Base-by-base conservation (phyloP, 495 filamentous ascomycete genomes). In the Xylaria curta region DNA sequence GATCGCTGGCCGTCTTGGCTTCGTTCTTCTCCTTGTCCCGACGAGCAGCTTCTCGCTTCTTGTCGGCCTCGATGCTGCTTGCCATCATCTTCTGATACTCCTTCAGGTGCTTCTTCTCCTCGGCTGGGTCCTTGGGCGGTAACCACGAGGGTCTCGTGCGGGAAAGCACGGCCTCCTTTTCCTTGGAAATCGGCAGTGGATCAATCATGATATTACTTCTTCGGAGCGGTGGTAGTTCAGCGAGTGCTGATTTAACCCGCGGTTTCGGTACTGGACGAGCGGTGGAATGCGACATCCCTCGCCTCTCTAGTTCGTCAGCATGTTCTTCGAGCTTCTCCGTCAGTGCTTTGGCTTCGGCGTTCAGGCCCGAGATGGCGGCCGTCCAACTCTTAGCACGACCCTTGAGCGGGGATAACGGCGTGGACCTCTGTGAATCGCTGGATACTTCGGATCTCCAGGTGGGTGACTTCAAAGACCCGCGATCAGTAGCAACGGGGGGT, bases 81-180 rank as follows among this genome's bases (percentile, higher is more conserved):
- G 89, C 89, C 93, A 97, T 97, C 93, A 99, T 98, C 76, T 86
- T 89, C 79, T 97, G 92, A 76, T 97, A 99, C 79, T 98, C 93
- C 76, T 88, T 95, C 67, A 99, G 73, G 77, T 99, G 96, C 68
- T 90, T 91, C 79, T 89, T 95, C 81, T 99, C 96, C 79, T 99
- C 96, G 61, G 92, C 93, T 33, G 93, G 94, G 71, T 93, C 90
- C 81, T 99, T 98, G 0, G 96, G 96, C 8, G 96, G 96, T 19
- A 99, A 85, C 96, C 96, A 99, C 49, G 92, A 95, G 0, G 96
- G 96, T 36, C 96, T 88, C 15, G 96, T 99, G 53, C 97, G 87
- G 26, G 93, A 94, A 24, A 99, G 83, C 7, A 97, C 92, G 51
- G 92, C 94, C 74, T 97, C 94, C 81, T 99, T 99, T 84, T 99